These are phyloP conservation scores for Pleurotus pulmonarius DNA, from an alignment of 768 basidiomycete genomes.

Conservation along the genomic window DNA sequence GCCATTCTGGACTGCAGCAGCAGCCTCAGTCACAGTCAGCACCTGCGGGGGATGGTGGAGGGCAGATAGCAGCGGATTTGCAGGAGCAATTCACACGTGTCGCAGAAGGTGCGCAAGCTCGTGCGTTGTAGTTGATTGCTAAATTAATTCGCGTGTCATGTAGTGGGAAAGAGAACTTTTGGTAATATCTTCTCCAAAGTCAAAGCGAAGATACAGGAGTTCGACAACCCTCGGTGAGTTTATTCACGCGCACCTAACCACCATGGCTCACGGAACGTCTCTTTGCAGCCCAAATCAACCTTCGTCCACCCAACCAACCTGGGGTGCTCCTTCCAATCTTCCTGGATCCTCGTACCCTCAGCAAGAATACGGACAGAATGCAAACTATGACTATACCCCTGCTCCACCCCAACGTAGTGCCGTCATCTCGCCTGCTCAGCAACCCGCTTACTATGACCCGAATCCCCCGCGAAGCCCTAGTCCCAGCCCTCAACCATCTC, in stretches of 20 bases:
- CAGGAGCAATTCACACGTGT: slow-evolving; percentile 73
- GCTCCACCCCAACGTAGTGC: not conserved
- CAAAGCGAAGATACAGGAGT: slow-evolving; percentile 81
- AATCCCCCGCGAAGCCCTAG: slow-evolving; percentile 2
- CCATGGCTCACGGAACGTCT: not conserved
- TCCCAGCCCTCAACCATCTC: not conserved
- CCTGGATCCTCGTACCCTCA: not conserved
- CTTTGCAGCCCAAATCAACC: not conserved
- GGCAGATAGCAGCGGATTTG: slow-evolving; percentile 61
- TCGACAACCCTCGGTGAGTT: slow-evolving; percentile 50
- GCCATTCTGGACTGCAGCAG: slow-evolving; percentile 11
- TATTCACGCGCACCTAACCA: not conserved
- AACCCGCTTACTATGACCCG: slow-evolving; percentile 4
- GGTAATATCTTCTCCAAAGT: slow-evolving; percentile 69
- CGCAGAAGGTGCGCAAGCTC: slow-evolving; percentile 62
- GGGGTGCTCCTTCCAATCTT: not conserved
- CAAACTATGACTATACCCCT: not conserved
- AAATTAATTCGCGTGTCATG: not conserved
- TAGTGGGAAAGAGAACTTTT: slow-evolving; percentile 79
- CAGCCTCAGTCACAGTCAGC: slow-evolving; percentile 18
- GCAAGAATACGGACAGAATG: not conserved
- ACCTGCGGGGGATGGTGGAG: slow-evolving; percentile 21
- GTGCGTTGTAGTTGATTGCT: not conserved
- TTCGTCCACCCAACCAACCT: slow-evolving; percentile 2
- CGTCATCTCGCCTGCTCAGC: not conserved